phyloP scores from a whole-genome alignment of 2,329 filamentous ascomycete species.

The Pyricularia grisea region DNA sequence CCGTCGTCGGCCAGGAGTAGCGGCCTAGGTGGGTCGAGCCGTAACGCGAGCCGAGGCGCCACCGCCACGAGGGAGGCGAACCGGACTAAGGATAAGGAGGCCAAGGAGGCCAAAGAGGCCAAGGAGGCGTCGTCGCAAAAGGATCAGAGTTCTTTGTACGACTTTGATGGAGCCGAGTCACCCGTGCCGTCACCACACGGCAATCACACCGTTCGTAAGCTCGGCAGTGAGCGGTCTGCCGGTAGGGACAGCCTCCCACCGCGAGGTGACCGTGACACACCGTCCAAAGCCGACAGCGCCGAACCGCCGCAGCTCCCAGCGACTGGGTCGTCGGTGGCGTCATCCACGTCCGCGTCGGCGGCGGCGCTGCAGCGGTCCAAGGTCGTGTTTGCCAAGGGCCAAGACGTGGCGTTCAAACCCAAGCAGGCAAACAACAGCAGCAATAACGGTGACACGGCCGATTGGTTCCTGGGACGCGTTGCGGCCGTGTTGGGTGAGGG shows the following conservation, averaged over 20 bases:
- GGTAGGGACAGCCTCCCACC: conserved; percentile 25
- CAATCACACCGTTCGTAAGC: conserved; percentile 23
- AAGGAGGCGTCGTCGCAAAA: not conserved
- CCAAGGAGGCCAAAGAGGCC: conserved; percentile 17
- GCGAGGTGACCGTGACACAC: conserved; percentile 37
- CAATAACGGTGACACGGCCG: conserved; percentile 36
- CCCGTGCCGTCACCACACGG: conserved; percentile 29
- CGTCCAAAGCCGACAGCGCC: conserved; percentile 46
- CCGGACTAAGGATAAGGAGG: conserved; percentile 19
- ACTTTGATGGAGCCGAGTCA: conserved; percentile 33
- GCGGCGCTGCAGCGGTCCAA: conserved; percentile 35
- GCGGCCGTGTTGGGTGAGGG: conserved; percentile 67
- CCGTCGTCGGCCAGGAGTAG: conserved; percentile 10
- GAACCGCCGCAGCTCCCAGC: conserved; percentile 31
- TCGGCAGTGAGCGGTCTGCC: conserved; percentile 20
- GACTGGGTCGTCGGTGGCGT: conserved; percentile 5
- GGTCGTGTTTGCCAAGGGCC: conserved; percentile 49
- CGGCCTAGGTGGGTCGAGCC: conserved; percentile 8
- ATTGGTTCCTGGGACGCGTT: conserved; percentile 72
- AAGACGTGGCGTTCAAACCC: conserved; percentile 57
- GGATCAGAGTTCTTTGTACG: conserved; percentile 25
- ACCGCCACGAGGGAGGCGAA: conserved; percentile 16
- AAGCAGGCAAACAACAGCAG: conserved; percentile 31
- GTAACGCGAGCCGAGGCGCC: conserved; percentile 14
- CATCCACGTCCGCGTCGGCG: conserved; percentile 23